A percentile compares a stretch with the other conserved stretches of the same genome.
phyloP scores from a whole-genome alignment of 1,139 yeast species.

The Meyerozyma smithsonii region DNA sequence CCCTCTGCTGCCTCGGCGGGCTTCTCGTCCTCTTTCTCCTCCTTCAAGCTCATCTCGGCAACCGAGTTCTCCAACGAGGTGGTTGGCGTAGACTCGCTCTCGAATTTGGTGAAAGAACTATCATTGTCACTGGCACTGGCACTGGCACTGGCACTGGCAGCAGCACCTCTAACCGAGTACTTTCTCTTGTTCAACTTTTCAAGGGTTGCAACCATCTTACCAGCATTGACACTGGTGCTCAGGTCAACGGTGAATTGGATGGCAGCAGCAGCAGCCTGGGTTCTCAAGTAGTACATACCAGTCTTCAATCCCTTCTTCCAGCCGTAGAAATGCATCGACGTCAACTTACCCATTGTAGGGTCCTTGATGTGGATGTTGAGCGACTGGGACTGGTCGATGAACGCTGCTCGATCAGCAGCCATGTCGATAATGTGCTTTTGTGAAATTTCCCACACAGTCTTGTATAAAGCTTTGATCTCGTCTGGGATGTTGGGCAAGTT shows the following conservation, averaged over 20 bases:
- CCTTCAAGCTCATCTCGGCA: slow-evolving; percentile 36
- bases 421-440: slow-evolving; percentile 84
- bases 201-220: slow-evolving; percentile 47
- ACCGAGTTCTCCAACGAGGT: slow-evolving; percentile 45
- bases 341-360: slow-evolving; percentile 90
- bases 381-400: slow-evolving; percentile 91
- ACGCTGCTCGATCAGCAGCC: slow-evolving; percentile 95
- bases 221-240: slow-evolving; percentile 33
- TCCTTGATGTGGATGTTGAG: slow-evolving; percentile 79
- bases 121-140: slow-evolving; percentile 23
- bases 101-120: slow-evolving; percentile 1
- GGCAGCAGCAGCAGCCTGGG: slow-evolving; percentile 93
- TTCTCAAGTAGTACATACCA: slow-evolving; percentile 95
- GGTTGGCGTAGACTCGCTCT: slow-evolving; percentile 18
- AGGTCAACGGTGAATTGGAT: slow-evolving; percentile 82
- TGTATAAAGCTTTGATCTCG: slow-evolving; percentile 72
- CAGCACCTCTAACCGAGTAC: slow-evolving; percentile 34
- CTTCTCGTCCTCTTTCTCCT: slow-evolving; percentile 15
- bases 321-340: slow-evolving; percentile 97
- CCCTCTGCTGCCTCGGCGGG: slow-evolving; percentile 16
- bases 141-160: slow-evolving; percentile 11
- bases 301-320: slow-evolving; percentile 97
- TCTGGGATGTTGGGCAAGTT: slow-evolving; percentile 70
- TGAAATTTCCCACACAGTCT: slow-evolving; percentile 95
- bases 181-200: slow-evolving; percentile 53